Base-by-base conservation (phyloP, 2,329 filamentous ascomycete species). In the Calonectria pseudoturangicola region DNA sequence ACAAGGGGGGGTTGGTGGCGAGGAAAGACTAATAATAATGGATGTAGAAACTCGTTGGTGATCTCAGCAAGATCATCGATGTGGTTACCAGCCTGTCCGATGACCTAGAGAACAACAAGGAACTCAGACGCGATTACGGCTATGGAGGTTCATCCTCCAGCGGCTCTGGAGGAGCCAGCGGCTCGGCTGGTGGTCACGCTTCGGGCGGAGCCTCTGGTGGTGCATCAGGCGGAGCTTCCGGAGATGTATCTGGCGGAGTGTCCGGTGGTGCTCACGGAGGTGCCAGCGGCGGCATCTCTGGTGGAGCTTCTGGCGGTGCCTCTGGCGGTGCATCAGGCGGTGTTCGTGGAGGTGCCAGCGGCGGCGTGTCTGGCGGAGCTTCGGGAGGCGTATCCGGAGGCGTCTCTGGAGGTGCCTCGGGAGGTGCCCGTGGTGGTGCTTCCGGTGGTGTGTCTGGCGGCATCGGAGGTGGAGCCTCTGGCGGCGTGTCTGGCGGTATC, bases 31-130 rank as follows among this genome's bases (percentile, higher is more conserved):
- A 39, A 60, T 21, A 41, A 21, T 21, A 21, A 21, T 41, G 54
- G 54, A 33, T 33, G 10, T 36, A 60, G 54, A 60, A 60, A 60
- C 54, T 60, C 21, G 54, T 60, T 10, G 54, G 54, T 16, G 54
- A 60, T 41, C 54, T 60, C 21, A 16, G 54, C 33, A 60, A 60
- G 54, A 60, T 60, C n/a, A 60, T 60, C 36, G 21, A 60, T 16
- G 21, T 25, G 33, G 54, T 60, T 33, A 41, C 54, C 21, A 60
- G 12, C 54, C 39, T 60, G 54, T 60, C 54, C 4, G 54, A 60
- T n/a, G 54, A 60, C 54, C 15, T 60, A n/a, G 33, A 27, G 3
- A 28, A 25, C 21, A 21, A 51, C 25, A 51, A 60, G 15, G 54
- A 60, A 60, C 54, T 60, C 54, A 60, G 39, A 36, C 54, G 54